These are phyloP conservation scores for Hypholoma fasciculare DNA, from an alignment of 768 basidiomycete genomes.

Conservation along the genomic window DNA sequence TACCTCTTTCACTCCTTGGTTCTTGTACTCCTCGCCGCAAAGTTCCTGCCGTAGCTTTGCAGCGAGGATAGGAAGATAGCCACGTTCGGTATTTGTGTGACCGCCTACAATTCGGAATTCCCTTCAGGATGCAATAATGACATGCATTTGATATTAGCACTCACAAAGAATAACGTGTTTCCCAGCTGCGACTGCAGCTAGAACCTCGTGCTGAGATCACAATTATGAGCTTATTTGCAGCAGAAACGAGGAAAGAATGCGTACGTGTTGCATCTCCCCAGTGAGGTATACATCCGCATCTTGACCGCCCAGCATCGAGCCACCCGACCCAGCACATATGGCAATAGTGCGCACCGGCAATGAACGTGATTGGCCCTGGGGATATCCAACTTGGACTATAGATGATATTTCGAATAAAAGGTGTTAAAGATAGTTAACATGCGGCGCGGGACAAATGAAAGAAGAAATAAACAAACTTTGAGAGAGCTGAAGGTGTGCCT, in stretches of 20 bases:
- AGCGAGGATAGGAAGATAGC: constrained; percentile 80
- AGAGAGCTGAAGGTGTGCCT: constrained; percentile 54
- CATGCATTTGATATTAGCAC: constrained; percentile 33
- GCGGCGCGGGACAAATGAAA: constrained; percentile 16
- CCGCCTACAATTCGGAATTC: constrained; percentile 51
- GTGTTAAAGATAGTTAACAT: constrained; percentile 12
- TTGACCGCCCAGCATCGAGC: constrained; percentile 67
- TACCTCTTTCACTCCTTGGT: constrained; percentile 38
- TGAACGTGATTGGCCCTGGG: constrained; percentile 27
- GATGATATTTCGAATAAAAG: constrained; percentile 3
- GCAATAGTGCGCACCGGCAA: constrained; percentile 61
- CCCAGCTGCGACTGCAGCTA: constrained; percentile 76
- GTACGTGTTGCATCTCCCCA: constrained; percentile 89
- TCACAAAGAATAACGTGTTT: constrained; percentile 83
- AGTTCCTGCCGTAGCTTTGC: constrained; percentile 59
- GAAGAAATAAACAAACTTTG: constrained; percentile 28
- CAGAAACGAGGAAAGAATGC: constrained; percentile 23
- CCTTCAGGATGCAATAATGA: constrained; percentile 24
- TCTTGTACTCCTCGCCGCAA: constrained; percentile 29
- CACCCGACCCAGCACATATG: constrained; percentile 91
- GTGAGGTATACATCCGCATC: constrained; percentile 89
- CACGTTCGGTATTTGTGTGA: constrained; percentile 94
- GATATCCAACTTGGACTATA: constrained; percentile 70
- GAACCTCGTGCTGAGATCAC: constrained; percentile 73
- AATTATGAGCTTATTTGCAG: constrained; percentile 19